Conservation (phyloP, 306 rosid species). For the Pachyrhizus erosus region DNA sequence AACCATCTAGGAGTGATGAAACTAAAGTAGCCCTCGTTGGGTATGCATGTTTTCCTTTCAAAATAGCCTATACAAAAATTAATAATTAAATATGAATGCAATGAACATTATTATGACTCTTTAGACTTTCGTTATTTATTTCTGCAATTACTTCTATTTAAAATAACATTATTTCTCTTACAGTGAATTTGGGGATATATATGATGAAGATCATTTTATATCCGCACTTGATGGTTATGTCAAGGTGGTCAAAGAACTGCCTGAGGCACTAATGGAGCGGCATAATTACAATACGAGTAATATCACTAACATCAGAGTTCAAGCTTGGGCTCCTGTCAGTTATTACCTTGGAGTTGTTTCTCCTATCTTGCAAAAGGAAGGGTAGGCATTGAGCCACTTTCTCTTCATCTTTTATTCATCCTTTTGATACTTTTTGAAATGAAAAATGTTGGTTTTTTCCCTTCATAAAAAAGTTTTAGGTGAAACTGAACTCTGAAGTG, state of each 20-base stretch:
- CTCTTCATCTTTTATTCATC: constrained; percentile 13
- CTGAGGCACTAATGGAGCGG: constrained; percentile 69
- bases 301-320: constrained; percentile 72
- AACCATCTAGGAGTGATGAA: constrained; percentile 24
- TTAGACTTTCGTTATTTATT: constrained; percentile 15
- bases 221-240: constrained; percentile 84
- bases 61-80: constrained; percentile 1
- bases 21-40: constrained; percentile 21
- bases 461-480: background rate
- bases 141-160: constrained; percentile 29
- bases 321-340: constrained; percentile 89
- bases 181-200: constrained; percentile 90
- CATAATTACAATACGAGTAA: constrained; percentile 69
- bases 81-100: background rate
- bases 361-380: constrained; percentile 79
- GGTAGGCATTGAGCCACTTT: constrained; percentile 59
- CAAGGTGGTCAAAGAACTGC: constrained; percentile 90
- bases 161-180: constrained; percentile 30
- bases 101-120: constrained; percentile 28
- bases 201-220: constrained; percentile 87
- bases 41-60: background rate
- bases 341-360: constrained; percentile 81
- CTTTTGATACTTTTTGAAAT: constrained; percentile 12
- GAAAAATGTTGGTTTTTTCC: background rate
- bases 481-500: constrained; percentile 7